Percentiles rank a stretch among this genome's conserved stretches.
These are phyloP conservation scores for Aspergillus sojae DNA, from an alignment of 2,329 filamentous ascomycete species.

Conservation along the genomic window DNA sequence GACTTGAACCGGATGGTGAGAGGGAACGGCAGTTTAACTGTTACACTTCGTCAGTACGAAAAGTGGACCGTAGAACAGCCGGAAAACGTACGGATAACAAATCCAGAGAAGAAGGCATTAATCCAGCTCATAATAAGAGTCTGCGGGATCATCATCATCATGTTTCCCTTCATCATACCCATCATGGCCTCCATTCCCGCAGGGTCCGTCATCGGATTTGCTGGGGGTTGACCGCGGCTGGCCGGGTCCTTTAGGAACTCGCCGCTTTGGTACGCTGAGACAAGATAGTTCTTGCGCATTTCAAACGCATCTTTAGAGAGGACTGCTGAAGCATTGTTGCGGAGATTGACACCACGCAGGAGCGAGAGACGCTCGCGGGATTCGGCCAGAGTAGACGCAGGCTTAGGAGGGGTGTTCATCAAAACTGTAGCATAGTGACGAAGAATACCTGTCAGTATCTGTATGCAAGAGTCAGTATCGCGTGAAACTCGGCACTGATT, in stretches of 20 bases:
- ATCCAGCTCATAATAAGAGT: conserved; percentile 99
- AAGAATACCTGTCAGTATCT: conserved; percentile 90
- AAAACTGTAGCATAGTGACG: conserved; percentile 96
- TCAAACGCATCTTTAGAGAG: conserved; percentile 79
- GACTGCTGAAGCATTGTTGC: conserved; percentile 78
- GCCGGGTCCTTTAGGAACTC: conserved; percentile 89
- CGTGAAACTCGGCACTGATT: not conserved
- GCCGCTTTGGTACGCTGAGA: conserved; percentile 80
- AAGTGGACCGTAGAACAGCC: not conserved
- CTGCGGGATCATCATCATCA: conserved; percentile 99
- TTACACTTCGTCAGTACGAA: not conserved
- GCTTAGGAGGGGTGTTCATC: conserved; percentile 81
- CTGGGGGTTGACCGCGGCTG: conserved; percentile 78
- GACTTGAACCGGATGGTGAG: conserved; percentile 99
- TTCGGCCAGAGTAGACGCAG: conserved; percentile 62
- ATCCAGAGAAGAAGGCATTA: conserved; percentile 97
- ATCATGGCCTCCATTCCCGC: conserved; percentile 99
- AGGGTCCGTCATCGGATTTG: conserved; percentile 94
- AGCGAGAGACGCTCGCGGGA: conserved; percentile 82
- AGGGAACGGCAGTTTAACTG: conserved; percentile 95
- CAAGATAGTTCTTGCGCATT: conserved; percentile 76
- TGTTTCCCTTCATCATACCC: conserved; percentile 99
- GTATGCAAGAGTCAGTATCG: not conserved
- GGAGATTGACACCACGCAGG: conserved; percentile 80
- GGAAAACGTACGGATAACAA: conserved; percentile 79